These are phyloP conservation scores for Rhizopus microsporus DNA, from an alignment of 371 early-diverging fungal genomes.

Conservation along the genomic window DNA sequence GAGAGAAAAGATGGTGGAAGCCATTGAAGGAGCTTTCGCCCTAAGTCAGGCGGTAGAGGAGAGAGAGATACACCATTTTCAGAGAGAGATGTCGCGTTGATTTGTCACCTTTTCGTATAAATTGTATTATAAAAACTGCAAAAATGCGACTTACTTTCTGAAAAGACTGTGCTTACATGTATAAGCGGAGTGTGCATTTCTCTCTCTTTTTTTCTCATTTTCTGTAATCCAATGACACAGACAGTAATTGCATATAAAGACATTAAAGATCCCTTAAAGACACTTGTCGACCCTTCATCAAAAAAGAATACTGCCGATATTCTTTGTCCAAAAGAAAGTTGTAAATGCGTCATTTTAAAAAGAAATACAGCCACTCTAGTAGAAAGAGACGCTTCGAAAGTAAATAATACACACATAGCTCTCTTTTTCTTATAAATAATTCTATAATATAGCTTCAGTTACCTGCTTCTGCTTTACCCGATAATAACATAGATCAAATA, in stretches of 20 bases:
- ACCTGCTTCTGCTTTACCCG: conserved; percentile 28
- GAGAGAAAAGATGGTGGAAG: too few relatives aligned
- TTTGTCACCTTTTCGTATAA: too few relatives aligned
- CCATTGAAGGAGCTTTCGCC: too few relatives aligned
- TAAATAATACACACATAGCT: conserved; percentile 7
- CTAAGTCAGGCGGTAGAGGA: too few relatives aligned
- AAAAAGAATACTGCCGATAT: conserved; percentile 39
- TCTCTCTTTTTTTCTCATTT: conserved; percentile 1
- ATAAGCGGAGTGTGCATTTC: not conserved
- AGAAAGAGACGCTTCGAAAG: conserved; percentile 44
- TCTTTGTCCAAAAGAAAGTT: conserved; percentile 43
- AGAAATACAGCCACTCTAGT: conserved; percentile 39
- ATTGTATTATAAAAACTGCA: too few relatives aligned
- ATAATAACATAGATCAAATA: conserved; percentile 13
- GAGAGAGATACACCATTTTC: too few relatives aligned
- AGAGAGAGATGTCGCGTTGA: too few relatives aligned
- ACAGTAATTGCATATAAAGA: conserved; percentile 20
- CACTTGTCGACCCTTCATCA: conserved; percentile 23
- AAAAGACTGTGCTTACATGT: not conserved
- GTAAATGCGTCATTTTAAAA: conserved; percentile 40
- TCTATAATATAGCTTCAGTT: conserved; percentile 22
- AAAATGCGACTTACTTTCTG: too few relatives aligned
- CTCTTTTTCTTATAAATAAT: not conserved
- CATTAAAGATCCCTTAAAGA: conserved; percentile 24
- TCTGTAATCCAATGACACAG: conserved; percentile 10